Evolutionary conservation across 306 rosid species (phyloP).

Genomic region (Aeschynomene evenia): DNA sequence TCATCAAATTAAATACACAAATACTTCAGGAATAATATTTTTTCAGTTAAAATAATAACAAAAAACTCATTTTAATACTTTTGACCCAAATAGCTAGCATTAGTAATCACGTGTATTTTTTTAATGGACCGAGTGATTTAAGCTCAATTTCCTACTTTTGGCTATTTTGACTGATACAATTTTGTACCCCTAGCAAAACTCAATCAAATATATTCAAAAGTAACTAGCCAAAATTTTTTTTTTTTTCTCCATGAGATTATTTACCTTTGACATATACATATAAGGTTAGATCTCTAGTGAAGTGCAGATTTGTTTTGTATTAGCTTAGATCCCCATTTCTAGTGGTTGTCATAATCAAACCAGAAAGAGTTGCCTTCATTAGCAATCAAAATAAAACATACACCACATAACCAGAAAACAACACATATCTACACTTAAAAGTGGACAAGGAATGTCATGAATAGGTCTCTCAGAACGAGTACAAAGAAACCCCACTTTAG

Average conservation of each 20-base stretch:
- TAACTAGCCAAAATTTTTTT: neutral
- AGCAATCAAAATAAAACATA: neutral
- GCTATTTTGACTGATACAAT: no score
- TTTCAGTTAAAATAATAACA: no score
- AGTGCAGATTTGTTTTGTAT: constrained; percentile 22
- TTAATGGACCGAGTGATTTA: no score
- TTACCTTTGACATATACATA: neutral
- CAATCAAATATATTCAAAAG: neutral
- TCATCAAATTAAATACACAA: no score
- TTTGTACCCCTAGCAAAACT: no score
- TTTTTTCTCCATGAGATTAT: neutral
- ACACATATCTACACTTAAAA: neutral
- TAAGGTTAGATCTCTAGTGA: neutral
- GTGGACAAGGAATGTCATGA: constrained; percentile 34
- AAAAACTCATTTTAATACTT: no score
- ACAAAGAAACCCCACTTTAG: constrained; percentile 32
- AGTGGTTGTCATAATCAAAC: constrained; percentile 14
- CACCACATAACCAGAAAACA: constrained; percentile 26
- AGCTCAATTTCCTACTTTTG: no score
- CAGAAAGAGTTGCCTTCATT: constrained; percentile 6
- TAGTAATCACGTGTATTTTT: no score
- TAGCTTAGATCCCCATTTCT: neutral
- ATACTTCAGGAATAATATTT: no score
- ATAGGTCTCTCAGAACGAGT: neutral
- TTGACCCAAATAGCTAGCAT: no score